Base-by-base conservation (phyloP, 2,329 filamentous ascomycete genomes). In the Fusarium paranaense region DNA sequence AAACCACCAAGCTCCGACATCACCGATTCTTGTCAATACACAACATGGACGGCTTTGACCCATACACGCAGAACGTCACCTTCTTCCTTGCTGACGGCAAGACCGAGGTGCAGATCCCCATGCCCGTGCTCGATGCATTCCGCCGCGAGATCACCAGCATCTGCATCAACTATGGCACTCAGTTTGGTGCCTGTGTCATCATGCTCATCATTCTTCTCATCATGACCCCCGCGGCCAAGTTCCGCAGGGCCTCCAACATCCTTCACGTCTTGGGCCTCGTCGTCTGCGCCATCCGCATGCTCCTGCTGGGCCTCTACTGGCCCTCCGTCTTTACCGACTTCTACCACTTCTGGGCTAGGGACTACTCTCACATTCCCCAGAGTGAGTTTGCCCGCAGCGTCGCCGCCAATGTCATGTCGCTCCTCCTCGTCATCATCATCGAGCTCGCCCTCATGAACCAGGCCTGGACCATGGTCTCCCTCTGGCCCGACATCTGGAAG, bases 141-240 rank as follows among this genome's bases (percentile, higher is more conserved):
- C 82, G 81, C 70, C 71, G 76, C 27, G 78, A 80, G 33, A 78
- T 80, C 45, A 69, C 81, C 71, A 83, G 80, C 76, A 80, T 83
- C 30, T 80, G 79, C 79, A 90, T 94, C 85, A 92, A 91, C 82
- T 94, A 92, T 80, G 91, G 89, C 62, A 83, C 88, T 20, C 93
- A 96, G 80, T 86, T 95, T 61, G 94, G 94, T 33, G 90, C 92
- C 27, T 90, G 89, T 56, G 73, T 92, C 66, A 83, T 92, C 69
- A 89, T 95, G 78, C 84, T 95, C 20, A 75, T 92, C 50, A 86
- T 93, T 33, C 84, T 95, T 4, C 83, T 95, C 13, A 78, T 92
- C 67, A 87, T 95, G 81, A 95, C 93, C 0, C 89, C 90, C 22
- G 80, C 85, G 0, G 85, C 90, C 73, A 95, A 94, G 80, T 89